Percentiles rank a stretch among this genome's conserved stretches.
Evolutionary conservation across 148 eudicot genomes (phyloP).

Genomic region (Rhododendron williamsianum): DNA sequence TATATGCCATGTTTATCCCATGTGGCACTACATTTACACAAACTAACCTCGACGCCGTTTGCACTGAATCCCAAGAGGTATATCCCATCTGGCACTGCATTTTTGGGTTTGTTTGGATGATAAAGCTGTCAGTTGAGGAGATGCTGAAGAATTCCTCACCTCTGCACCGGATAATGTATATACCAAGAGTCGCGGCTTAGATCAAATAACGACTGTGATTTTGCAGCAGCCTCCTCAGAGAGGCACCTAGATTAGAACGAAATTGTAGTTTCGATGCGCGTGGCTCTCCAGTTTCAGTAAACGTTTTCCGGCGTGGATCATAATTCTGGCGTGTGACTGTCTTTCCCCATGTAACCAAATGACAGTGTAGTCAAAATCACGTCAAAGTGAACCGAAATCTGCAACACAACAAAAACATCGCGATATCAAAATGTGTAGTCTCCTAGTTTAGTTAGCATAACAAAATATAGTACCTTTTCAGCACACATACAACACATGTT

Average conservation of each 20-base stretch:
- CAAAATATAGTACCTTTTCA: background rate
- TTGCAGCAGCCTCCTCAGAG: background rate
- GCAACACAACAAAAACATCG: background rate
- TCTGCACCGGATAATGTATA: background rate
- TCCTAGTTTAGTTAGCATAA: background rate
- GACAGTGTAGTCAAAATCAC: background rate
- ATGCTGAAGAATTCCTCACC: background rate
- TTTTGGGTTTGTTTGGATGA: background rate
- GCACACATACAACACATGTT: background rate
- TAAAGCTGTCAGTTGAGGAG: background rate
- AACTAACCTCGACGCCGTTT: background rate
- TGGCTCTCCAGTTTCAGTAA: background rate
- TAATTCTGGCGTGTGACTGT: background rate
- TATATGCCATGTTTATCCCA: background rate
- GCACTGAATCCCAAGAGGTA: background rate
- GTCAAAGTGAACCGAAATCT: background rate
- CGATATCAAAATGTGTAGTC: background rate
- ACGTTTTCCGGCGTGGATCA: background rate
- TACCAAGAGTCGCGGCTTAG: background rate
- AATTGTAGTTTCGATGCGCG: background rate
- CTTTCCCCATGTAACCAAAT: background rate
- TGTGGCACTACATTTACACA: background rate
- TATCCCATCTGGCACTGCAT: background rate
- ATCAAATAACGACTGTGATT: background rate
- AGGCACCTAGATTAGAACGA: background rate